Conservation (phyloP, 257 asterid genomes). For the Nicotiana tomentosiformis region DNA sequence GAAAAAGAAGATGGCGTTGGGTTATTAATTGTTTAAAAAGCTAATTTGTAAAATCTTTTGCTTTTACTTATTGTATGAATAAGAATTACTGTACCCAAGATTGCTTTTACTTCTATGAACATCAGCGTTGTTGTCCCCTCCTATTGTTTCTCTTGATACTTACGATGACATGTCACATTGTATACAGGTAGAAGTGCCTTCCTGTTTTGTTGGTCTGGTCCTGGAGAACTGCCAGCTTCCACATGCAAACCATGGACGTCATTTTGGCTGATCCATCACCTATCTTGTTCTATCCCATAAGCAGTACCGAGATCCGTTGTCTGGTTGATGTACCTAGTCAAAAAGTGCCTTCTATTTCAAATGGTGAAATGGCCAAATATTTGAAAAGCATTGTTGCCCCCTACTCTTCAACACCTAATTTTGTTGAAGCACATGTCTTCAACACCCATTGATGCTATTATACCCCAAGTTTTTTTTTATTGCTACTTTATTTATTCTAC, state of each 20-base stretch:
- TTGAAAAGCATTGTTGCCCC: slow-evolving; percentile 46
- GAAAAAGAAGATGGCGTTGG: not conserved
- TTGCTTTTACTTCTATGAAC: not conserved
- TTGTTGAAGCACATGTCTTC: too few species aligned
- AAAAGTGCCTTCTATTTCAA: slow-evolving; percentile 47
- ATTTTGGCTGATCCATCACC: slow-evolving; percentile 50
- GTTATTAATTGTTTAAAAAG: too few species aligned
- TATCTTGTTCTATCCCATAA: slow-evolving; percentile 49
- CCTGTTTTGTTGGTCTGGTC: slow-evolving; percentile 55
- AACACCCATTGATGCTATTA: too few species aligned
- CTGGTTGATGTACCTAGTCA: slow-evolving; percentile 59
- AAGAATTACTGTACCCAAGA: not conserved
- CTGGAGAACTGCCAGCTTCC: slow-evolving; percentile 53
- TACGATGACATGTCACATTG: not conserved
- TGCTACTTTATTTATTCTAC: too few species aligned
- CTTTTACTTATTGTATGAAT: not conserved
- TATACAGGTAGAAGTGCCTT: slow-evolving; percentile 47
- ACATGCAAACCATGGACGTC: slow-evolving; percentile 47
- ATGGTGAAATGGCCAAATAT: slow-evolving; percentile 52
- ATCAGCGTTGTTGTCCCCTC: not conserved
- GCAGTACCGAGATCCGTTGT: slow-evolving; percentile 49
- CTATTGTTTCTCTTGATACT: not conserved
- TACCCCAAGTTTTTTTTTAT: too few species aligned
- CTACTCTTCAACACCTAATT: too few species aligned
- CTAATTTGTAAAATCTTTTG: not conserved